These are phyloP conservation scores for Massarina eburnea DNA, from an alignment of 2,329 filamentous ascomycete species.

Conservation along the genomic window DNA sequence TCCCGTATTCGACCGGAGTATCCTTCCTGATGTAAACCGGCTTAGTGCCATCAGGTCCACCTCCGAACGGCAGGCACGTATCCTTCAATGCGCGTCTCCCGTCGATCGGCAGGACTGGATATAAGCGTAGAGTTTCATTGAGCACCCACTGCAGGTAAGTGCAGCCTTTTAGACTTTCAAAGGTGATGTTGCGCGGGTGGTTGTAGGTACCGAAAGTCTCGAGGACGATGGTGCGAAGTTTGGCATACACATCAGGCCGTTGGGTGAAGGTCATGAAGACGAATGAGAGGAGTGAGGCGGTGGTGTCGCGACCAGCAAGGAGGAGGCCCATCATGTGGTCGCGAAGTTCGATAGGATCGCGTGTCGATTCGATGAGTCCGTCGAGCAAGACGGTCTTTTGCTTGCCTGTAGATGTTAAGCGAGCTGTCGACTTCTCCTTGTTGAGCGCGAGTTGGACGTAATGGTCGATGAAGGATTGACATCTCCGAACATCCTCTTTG, in stretches of 20 bases:
- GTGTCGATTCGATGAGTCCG: conserved; percentile 75
- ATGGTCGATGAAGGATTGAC: conserved; percentile 30
- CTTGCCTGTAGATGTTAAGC: conserved; percentile 19
- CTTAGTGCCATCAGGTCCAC: conserved; percentile 35
- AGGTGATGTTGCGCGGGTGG: conserved; percentile 44
- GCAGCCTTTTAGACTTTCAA: conserved; percentile 36
- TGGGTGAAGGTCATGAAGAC: conserved; percentile 53
- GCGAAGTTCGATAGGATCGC: conserved; percentile 66
- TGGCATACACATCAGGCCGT: conserved; percentile 37
- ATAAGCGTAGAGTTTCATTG: conserved; percentile 39
- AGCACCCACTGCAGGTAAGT: conserved; percentile 36
- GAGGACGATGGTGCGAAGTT: conserved; percentile 39
- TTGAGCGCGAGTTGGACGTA: conserved; percentile 25
- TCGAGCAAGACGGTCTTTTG: conserved; percentile 76
- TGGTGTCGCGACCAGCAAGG: conserved; percentile 84
- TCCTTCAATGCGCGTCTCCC: conserved; percentile 31
- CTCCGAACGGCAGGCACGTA: conserved; percentile 39
- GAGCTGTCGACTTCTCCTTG: conserved; percentile 14
- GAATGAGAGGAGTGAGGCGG: conserved; percentile 77
- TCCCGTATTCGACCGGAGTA: conserved; percentile 24
- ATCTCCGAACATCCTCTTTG: conserved; percentile 27
- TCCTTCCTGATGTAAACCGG: conserved; percentile 39
- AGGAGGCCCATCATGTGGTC: conserved; percentile 82
- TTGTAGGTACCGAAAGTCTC: conserved; percentile 46
- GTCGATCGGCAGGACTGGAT: conserved; percentile 38